phyloP scores from a whole-genome alignment of 768 basidiomycete genomes.

The Phanerochaete carnosa region DNA sequence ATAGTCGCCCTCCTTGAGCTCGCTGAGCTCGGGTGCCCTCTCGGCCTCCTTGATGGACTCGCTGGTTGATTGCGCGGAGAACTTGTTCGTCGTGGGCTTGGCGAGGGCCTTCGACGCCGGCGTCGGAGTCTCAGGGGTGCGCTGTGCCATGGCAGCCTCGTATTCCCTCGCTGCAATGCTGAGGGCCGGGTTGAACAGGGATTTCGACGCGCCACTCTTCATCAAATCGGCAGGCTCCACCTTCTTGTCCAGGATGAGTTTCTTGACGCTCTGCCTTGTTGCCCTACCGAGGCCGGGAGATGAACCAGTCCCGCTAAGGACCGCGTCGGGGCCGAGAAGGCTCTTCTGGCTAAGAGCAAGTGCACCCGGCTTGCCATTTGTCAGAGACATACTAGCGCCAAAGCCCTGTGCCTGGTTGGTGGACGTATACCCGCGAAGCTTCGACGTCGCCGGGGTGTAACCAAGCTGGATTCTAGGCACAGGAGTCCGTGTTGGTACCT shows the following conservation, averaged over 20 bases:
- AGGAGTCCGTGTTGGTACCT: slow-evolving; percentile 69
- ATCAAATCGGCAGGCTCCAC: slow-evolving; percentile 73
- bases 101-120: slow-evolving; percentile 13
- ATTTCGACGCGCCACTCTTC: slow-evolving; percentile 36
- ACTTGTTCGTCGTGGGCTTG: slow-evolving; percentile 37
- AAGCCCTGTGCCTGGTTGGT: slow-evolving; percentile 36
- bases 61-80: slow-evolving; percentile 32
- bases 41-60: slow-evolving; percentile 31
- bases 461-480: slow-evolving; percentile 60
- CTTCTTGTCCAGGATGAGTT: slow-evolving; percentile 85
- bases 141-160: slow-evolving; percentile 37
- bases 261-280: slow-evolving; percentile 83
- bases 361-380: slow-evolving; percentile 51
- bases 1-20: slow-evolving; percentile 84
- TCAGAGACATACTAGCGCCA: slow-evolving; percentile 42
- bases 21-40: slow-evolving; percentile 27
- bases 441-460: slow-evolving; percentile 62
- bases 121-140: slow-evolving; percentile 24
- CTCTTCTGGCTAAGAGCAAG: slow-evolving; percentile 47
- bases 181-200: slow-evolving; percentile 73
- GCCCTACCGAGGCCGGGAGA: slow-evolving; percentile 70
- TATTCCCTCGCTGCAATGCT: slow-evolving; percentile 74
- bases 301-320: slow-evolving; percentile 51
- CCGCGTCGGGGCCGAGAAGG: slow-evolving; percentile 50
- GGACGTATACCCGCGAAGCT: slow-evolving; percentile 68